Percentiles rank a stretch among this genome's conserved stretches.
These are phyloP conservation scores for Vicia villosa DNA, from an alignment of 306 rosid genomes.

Conservation along the genomic window DNA sequence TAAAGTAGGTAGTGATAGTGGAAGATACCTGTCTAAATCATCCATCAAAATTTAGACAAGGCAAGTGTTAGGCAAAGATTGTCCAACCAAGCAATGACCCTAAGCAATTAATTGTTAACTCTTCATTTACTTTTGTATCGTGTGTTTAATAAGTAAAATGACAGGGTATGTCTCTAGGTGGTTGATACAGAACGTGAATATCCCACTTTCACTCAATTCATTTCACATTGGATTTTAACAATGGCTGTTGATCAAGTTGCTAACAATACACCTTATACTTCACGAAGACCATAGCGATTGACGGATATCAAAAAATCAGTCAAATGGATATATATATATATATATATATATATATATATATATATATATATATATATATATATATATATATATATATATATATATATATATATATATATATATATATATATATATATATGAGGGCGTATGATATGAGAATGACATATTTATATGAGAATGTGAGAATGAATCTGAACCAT, in stretches of 20 bases:
- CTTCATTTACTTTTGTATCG: constrained; percentile 15
- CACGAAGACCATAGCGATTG: too few relatives aligned
- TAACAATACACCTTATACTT: neutral
- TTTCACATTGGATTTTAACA: neutral
- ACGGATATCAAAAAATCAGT: too few relatives aligned
- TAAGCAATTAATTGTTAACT: constrained; percentile 26
- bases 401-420: too few relatives aligned
- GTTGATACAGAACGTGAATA: constrained; percentile 31
- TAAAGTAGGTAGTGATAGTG: constrained; percentile 27
- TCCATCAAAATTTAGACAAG: constrained; percentile 35
- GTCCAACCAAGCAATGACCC: constrained; percentile 38
- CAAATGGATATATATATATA: too few relatives aligned
- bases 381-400: too few relatives aligned
- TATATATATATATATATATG: too few relatives aligned
- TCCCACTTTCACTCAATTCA: neutral
- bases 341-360: too few relatives aligned
- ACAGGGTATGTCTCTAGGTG: constrained; percentile 14
- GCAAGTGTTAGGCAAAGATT: constrained; percentile 40
- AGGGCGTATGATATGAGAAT: too few relatives aligned
- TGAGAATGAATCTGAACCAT: too few relatives aligned
- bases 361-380: too few relatives aligned
- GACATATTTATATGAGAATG: too few relatives aligned
- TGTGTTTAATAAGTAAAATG: constrained; percentile 23
- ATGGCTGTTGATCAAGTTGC: neutral
- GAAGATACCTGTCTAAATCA: constrained; percentile 37